These are phyloP conservation scores for Sordariomycetes sp. DNA, from an alignment of 2,329 filamentous ascomycete species.

Conservation along the genomic window DNA sequence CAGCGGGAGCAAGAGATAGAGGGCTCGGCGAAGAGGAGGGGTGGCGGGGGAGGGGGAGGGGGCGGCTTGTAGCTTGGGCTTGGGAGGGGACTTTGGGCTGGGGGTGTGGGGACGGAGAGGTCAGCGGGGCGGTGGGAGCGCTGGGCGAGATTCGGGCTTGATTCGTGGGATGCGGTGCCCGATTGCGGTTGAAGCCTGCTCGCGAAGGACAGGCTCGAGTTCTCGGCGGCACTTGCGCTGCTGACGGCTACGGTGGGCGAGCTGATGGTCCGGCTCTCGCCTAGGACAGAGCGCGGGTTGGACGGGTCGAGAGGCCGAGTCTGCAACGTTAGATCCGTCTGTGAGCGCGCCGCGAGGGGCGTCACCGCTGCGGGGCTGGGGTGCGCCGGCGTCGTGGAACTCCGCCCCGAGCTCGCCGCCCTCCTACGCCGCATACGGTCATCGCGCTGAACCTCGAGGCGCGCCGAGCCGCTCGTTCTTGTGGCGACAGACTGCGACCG, in stretches of 20 bases:
- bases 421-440: slow-evolving; percentile 28
- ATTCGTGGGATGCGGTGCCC: not conserved
- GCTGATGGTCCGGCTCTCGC: slow-evolving; percentile 27
- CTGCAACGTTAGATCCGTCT: slow-evolving; percentile 45
- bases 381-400: slow-evolving; percentile 33
- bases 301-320: slow-evolving; percentile 23
- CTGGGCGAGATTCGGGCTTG: not conserved
- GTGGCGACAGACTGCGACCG: slow-evolving; percentile 26
- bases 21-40: slow-evolving; percentile 53
- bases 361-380: slow-evolving; percentile 21
- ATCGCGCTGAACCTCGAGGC: slow-evolving; percentile 36
- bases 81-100: slow-evolving; percentile 15
- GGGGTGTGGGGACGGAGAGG: slow-evolving; percentile 18
- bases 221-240: slow-evolving; percentile 11
- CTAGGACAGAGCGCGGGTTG: slow-evolving; percentile 22
- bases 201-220: slow-evolving; percentile 21
- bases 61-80: slow-evolving; percentile 23
- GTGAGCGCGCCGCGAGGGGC: slow-evolving; percentile 38
- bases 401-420: slow-evolving; percentile 41
- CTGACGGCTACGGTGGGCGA: slow-evolving; percentile 17
- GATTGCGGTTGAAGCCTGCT: slow-evolving; percentile 11
- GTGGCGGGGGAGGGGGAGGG: slow-evolving; percentile 10
- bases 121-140: slow-evolving; percentile 21
- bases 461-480: slow-evolving; percentile 10
- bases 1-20: slow-evolving; percentile 64